phyloP scores from a whole-genome alignment of 73 alveolate genomes.

The Stentor coeruleus region DNA sequence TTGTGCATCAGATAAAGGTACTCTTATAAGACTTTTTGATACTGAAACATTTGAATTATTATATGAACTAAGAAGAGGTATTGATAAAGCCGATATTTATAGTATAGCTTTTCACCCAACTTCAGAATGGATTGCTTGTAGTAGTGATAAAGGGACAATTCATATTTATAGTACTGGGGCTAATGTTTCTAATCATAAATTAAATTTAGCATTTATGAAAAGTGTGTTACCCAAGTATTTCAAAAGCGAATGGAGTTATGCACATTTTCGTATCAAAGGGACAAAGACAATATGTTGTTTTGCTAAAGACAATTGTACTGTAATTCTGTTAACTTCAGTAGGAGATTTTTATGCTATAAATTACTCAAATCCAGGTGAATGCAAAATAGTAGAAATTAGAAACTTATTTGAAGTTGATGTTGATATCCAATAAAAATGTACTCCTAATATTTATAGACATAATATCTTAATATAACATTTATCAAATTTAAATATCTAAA shows the following conservation, averaged over 20 bases:
- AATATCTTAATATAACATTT: too few relatives aligned
- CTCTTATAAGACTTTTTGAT: constrained; percentile 73
- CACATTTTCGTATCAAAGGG: constrained; percentile 79
- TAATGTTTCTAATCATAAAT: constrained; percentile 33
- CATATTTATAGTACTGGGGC: constrained; percentile 73
- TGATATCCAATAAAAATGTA: neutral
- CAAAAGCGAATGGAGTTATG: constrained; percentile 94
- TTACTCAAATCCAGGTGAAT: constrained; percentile 71
- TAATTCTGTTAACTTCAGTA: constrained; percentile 68
- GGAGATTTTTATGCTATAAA: constrained; percentile 85
- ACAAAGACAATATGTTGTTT: constrained; percentile 70
- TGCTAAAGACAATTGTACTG: constrained; percentile 41
- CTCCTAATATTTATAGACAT: too few relatives aligned
- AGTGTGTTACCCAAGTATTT: constrained; percentile 58
- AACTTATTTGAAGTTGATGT: neutral
- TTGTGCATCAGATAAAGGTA: constrained; percentile 86
- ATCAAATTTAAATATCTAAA: too few relatives aligned
- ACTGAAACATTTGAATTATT: constrained; percentile 54
- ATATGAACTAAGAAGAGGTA: constrained; percentile 91
- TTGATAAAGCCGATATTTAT: constrained; percentile 90
- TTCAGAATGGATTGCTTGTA: constrained; percentile 82
- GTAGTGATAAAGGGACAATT: constrained; percentile 94
- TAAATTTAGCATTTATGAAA: constrained; percentile 5
- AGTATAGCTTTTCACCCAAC: constrained; percentile 81
- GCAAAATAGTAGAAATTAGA: neutral